A percentile compares a stretch with the other conserved stretches of the same genome.
Evolutionary conservation across 495 filamentous ascomycete species (phyloP).

Genomic region (Mytilinidion resinicola): DNA sequence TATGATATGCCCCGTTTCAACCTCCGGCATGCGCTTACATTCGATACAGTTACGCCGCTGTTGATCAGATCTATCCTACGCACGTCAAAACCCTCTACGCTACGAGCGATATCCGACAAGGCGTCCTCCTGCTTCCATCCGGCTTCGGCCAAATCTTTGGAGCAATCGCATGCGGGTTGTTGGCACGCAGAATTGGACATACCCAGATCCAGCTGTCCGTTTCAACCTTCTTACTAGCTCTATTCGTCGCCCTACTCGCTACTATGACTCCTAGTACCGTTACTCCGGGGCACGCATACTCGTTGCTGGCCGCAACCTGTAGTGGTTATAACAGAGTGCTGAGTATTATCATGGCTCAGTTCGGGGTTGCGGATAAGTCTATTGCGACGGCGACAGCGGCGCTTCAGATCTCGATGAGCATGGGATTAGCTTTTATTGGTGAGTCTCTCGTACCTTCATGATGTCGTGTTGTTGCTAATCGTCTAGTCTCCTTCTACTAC

Average conservation of each 20-base stretch:
- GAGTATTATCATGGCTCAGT: background rate
- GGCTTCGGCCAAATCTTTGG: background rate
- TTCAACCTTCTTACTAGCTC: background rate
- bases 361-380: background rate
- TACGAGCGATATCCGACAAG: background rate
- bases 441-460: background rate
- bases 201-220: background rate
- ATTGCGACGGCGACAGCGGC: background rate
- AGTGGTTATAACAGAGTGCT: background rate
- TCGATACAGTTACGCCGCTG: no score
- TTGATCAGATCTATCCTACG: background rate
- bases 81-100: background rate
- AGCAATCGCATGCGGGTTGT: background rate
- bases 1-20: no score
- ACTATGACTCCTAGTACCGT: background rate
- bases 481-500: background rate
- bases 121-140: background rate
- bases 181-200: background rate
- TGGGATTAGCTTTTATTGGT: background rate
- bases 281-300: background rate
- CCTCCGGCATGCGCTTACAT: no score
- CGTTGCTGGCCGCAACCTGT: background rate
- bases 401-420: background rate
- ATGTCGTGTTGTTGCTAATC: background rate
- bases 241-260: background rate